phyloP scores from a whole-genome alignment of 2,329 filamentous ascomycete species.

The Dothistroma septosporum region DNA sequence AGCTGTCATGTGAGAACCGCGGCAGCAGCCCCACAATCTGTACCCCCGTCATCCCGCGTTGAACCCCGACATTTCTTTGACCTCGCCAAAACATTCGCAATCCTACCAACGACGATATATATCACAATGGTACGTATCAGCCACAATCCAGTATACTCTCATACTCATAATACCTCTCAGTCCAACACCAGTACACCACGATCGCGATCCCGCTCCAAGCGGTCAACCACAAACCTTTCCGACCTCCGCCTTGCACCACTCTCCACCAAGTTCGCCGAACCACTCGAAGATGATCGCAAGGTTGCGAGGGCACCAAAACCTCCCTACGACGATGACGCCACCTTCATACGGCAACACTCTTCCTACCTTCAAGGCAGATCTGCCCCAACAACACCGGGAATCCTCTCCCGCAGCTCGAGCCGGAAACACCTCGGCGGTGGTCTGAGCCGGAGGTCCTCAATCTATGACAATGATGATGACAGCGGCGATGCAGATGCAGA shows the following conservation, averaged over 20 bases:
- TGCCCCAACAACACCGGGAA: slow-evolving; percentile 47
- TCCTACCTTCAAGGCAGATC: slow-evolving; percentile 49
- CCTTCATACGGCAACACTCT: slow-evolving; percentile 31
- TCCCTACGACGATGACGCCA: slow-evolving; percentile 25
- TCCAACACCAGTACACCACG: slow-evolving; percentile 22
- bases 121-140: not conserved
- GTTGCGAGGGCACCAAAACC: slow-evolving; percentile 12
- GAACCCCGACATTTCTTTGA: not conserved
- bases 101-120: not conserved
- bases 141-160: no score
- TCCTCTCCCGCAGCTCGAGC: slow-evolving; percentile 43
- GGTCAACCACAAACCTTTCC: slow-evolving; percentile 49
- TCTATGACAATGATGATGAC: slow-evolving; percentile 29
- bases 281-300: slow-evolving; percentile 35
- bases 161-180: not conserved
- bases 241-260: slow-evolving; percentile 60
- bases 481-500: slow-evolving; percentile 11
- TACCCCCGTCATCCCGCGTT: not conserved
- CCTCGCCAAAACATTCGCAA: not conserved
- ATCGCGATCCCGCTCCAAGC: slow-evolving; percentile 37
- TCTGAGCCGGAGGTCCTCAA: slow-evolving; percentile 30
- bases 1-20: not conserved
- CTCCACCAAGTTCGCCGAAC: slow-evolving; percentile 42
- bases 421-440: slow-evolving; percentile 33
- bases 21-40: not conserved